phyloP scores from a whole-genome alignment of 768 basidiomycete genomes.

The Daedaleopsis sinensis region DNA sequence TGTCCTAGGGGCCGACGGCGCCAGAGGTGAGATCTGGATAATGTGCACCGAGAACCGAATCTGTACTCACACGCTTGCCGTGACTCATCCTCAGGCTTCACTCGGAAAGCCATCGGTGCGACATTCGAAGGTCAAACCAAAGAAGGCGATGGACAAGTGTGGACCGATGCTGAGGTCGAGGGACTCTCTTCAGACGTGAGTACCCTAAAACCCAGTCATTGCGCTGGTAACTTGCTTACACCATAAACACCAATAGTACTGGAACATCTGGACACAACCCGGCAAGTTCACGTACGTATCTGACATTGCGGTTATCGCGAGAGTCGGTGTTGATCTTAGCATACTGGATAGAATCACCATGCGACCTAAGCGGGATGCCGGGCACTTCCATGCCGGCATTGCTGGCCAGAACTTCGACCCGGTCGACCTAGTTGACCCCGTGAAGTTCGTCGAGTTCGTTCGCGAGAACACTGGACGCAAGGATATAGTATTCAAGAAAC shows the following conservation, averaged over 20 bases:
- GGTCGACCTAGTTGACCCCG: constrained; percentile 25
- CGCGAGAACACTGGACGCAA: constrained; percentile 30
- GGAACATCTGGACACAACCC: constrained; percentile 23
- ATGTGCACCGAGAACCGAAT: too few species aligned
- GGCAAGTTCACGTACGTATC: constrained; percentile 11
- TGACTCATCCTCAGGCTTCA: too few species aligned
- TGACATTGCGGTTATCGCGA: background rate
- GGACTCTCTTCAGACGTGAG: constrained; percentile 24
- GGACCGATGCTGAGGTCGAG: constrained; percentile 43
- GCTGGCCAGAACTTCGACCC: constrained; percentile 14
- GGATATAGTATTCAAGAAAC: constrained; percentile 19
- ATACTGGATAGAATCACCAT: constrained; percentile 15
- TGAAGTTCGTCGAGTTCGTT: constrained; percentile 34
- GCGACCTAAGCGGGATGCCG: constrained; percentile 8
- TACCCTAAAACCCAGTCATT: background rate
- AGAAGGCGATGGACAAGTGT: constrained; percentile 27
- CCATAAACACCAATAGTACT: background rate
- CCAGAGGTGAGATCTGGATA: too few species aligned
- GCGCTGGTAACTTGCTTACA: too few species aligned
- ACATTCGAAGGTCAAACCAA: constrained; percentile 45
- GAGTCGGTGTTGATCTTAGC: background rate
- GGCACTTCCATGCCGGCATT: constrained; percentile 4
- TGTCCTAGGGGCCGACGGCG: too few species aligned
- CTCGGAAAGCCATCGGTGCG: constrained; percentile 34
- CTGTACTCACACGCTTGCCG: too few species aligned